phyloP scores from a whole-genome alignment of 495 filamentous ascomycete genomes.

The Penicillium fimorum region DNA sequence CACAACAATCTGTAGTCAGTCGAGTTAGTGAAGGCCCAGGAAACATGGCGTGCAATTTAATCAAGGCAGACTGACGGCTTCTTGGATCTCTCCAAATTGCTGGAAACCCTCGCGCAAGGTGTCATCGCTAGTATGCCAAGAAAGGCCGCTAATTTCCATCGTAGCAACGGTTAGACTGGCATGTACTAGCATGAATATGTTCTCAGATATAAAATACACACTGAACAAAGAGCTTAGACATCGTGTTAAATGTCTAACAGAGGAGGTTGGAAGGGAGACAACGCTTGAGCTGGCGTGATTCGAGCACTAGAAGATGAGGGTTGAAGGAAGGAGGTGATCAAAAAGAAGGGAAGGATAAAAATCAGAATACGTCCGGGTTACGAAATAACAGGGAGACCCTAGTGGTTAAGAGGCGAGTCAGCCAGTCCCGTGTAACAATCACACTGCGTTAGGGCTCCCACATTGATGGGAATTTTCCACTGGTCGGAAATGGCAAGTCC shows the following conservation, averaged over 20 bases:
- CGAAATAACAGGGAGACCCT: conserved; percentile 24
- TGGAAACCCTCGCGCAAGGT: conserved; percentile 84
- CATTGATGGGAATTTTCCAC: conserved; percentile 16
- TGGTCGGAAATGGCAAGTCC: conserved; percentile 12
- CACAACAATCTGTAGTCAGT: conserved; percentile 74
- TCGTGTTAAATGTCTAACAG: conserved; percentile 7
- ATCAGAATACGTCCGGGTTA: conserved; percentile 10
- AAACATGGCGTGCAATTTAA: background rate
- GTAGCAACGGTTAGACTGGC: conserved; percentile 9
- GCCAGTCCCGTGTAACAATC: conserved; percentile 32
- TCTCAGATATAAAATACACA: conserved; percentile 12
- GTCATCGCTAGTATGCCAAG: conserved; percentile 92
- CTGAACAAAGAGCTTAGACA: conserved; percentile 36
- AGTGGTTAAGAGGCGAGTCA: conserved; percentile 32
- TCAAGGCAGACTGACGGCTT: conserved; percentile 70
- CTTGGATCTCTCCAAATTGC: conserved; percentile 82
- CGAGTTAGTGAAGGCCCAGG: conserved; percentile 10
- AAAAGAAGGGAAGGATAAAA: conserved; percentile 5
- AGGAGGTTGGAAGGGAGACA: conserved; percentile 1
- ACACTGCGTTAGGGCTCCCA: conserved; percentile 32
- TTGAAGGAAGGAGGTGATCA: conserved; percentile 2
- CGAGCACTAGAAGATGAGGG: conserved; percentile 4
- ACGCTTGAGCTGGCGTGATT: background rate
- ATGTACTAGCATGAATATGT: background rate
- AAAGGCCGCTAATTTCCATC: conserved; percentile 69